Evolutionary conservation across 306 rosid genomes (phyloP).

Genomic region (Macrotyloma uniflorum): DNA sequence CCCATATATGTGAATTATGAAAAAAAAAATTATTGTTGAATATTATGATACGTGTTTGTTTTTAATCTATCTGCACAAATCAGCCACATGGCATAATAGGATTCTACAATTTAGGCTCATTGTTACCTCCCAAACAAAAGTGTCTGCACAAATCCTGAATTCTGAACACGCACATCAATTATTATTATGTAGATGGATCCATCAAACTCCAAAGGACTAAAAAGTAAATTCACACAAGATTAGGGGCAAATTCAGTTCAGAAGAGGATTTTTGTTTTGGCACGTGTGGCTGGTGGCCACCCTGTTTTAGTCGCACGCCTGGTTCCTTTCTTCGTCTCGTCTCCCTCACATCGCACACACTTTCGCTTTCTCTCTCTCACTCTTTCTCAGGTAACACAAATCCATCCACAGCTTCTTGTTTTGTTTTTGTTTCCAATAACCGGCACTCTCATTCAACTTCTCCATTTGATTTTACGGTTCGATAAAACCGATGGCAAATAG

Average conservation of each 20-base stretch:
- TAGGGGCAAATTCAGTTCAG: constrained; percentile 14
- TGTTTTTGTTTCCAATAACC: background rate
- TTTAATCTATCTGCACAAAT: background rate
- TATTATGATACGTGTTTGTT: too few species aligned
- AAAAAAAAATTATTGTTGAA: too few species aligned
- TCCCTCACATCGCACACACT: constrained; percentile 28
- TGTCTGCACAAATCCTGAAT: background rate
- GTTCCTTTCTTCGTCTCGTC: constrained; percentile 22
- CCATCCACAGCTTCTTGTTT: background rate
- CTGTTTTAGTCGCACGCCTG: constrained; percentile 47
- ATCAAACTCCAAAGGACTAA: background rate
- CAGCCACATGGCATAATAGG: background rate
- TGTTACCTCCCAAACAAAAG: background rate
- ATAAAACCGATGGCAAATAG: constrained; percentile 7
- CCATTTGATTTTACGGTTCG: background rate
- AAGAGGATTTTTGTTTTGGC: background rate
- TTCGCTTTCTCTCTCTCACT: constrained; percentile 32
- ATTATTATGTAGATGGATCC: too few species aligned
- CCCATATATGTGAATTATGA: too few species aligned
- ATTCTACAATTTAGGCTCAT: background rate
- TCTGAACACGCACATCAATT: background rate
- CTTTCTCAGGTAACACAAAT: constrained; percentile 33
- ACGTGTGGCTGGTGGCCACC: constrained; percentile 43
- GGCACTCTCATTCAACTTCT: constrained; percentile 13
- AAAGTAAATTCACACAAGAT: background rate